Evolutionary conservation across 2,329 filamentous ascomycete species (phyloP), one percentile per base, ranked within the genome.

Genomic region (Dothiorella sarmentorum): DNA sequence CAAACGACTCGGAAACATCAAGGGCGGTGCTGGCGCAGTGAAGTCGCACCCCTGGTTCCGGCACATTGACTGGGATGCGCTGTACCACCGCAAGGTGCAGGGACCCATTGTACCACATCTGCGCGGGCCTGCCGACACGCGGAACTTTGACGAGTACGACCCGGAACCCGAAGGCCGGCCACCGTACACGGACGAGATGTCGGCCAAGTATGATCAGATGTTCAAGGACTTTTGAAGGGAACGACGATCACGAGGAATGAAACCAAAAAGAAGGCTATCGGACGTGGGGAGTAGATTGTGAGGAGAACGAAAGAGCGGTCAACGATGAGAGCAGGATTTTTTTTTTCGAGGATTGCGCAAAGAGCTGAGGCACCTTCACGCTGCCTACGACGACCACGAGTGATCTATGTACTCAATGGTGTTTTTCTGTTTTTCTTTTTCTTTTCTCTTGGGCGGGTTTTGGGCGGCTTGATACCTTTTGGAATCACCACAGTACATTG

Each of bases 61-160:
- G 49, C 81, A 81, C 58, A 81, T 90, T 61, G 81, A 90, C 71
- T 94, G 90, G 90, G 83, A 90, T 56, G 86, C 85, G 47, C 73
- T 92, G 22, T 83, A 86, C 65, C 77, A 84, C 60, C 83, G 86
- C 56, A 82, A 83, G 62, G 76, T 83, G 52, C 77, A 81, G 49
- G 89, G 88, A 0, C 89, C 89, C 4, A 91, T 92, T 64, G 80
- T 90, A 53, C 89, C 89, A n/a, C 86, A 88, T 57, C 77, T 93
- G 27, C 79, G 86, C 22, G 88, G 84, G 51, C 82, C 85, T 0
- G 88, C 88, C 29, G 90, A 93, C 68, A 86, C 89, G 17, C 82
- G 89, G 68, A 93, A 90, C 70, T 94, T 93, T 67, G 90, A 93
- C 67, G 80, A 86, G 40, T 94, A 93, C 66, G 87, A 89, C n/a